Percentiles rank a stretch among this genome's conserved stretches.
These are phyloP conservation scores for Letharia columbiana DNA, from an alignment of 495 filamentous ascomycete species.

Conservation along the genomic window DNA sequence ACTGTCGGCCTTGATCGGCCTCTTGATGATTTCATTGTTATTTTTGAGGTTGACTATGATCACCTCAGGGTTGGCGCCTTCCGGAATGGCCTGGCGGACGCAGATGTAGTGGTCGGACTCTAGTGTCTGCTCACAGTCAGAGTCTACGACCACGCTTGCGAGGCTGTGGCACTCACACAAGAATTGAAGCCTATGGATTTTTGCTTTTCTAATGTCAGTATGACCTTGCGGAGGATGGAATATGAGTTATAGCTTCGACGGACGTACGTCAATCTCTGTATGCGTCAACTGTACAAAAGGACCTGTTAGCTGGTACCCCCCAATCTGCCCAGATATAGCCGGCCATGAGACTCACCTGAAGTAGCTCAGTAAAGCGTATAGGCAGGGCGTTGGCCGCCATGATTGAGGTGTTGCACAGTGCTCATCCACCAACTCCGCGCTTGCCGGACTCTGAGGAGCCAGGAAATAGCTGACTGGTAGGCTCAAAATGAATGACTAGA, in stretches of 20 bases:
- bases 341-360: conserved; percentile 53
- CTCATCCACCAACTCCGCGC: conserved; percentile 33
- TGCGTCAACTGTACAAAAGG: conserved; percentile 52
- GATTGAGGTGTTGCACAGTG: conserved; percentile 32
- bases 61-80: conserved; percentile 76
- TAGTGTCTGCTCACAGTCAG: conserved; percentile 56
- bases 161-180: conserved; percentile 60
- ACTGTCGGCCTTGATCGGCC: conserved; percentile 98
- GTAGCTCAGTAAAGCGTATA: conserved; percentile 91
- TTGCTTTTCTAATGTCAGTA: conserved; percentile 49
- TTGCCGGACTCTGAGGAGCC: conserved; percentile 5
- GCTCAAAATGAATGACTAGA: conserved; percentile 9
- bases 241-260: conserved; percentile 19
- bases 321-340: conserved; percentile 1
- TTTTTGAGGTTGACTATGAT: conserved; percentile 96
- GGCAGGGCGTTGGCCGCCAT: conserved; percentile 55
- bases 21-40: conserved; percentile 80
- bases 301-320: conserved; percentile 13
- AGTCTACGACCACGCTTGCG: not conserved
- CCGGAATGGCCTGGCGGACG: conserved; percentile 82
- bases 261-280: conserved; percentile 71
- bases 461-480: not conserved
- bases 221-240: not conserved
- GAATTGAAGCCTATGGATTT: conserved; percentile 90
- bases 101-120: conserved; percentile 96